Evolutionary conservation across 2,329 filamentous ascomycete genomes (phyloP).

Genomic region (Alternaria metachromatica): DNA sequence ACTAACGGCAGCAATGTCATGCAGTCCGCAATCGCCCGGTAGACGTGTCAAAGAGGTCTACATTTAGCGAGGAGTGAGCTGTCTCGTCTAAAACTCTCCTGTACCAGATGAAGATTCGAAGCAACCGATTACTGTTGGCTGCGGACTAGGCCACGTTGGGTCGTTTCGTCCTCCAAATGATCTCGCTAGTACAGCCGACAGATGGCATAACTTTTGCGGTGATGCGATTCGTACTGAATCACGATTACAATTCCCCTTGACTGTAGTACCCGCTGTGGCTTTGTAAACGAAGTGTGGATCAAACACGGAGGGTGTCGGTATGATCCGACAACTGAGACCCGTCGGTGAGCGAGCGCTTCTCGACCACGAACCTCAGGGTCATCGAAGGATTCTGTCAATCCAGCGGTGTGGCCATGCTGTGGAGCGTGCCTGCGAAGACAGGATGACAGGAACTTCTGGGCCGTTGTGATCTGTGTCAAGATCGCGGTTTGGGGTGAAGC

Average conservation of each 20-base stretch:
- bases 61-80: conserved; percentile 23
- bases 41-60: conserved; percentile 25
- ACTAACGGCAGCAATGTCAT: conserved; percentile 33
- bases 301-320: conserved; percentile 16
- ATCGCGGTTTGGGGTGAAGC: conserved; percentile 27
- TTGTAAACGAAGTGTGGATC: conserved; percentile 17
- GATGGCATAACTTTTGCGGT: conserved; percentile 28
- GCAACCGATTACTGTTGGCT: conserved; percentile 20
- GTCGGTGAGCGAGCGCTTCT: conserved; percentile 11
- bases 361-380: conserved; percentile 3
- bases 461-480: conserved; percentile 21
- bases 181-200: conserved; percentile 32
- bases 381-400: conserved; percentile 17
- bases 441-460: conserved; percentile 25
- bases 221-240: conserved; percentile 25
- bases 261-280: conserved; percentile 10
- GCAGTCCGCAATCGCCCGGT: conserved; percentile 20
- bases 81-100: conserved; percentile 22
- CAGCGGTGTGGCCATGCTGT: conserved; percentile 17
- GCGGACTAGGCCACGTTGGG: conserved; percentile 27
- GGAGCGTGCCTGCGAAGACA: conserved; percentile 30
- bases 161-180: conserved; percentile 31
- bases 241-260: conserved; percentile 24
- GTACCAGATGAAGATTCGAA: conserved; percentile 32
- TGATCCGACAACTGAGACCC: conserved; percentile 24